A percentile compares a stretch with the other conserved stretches of the same genome.
Evolutionary conservation across 2,329 filamentous ascomycete species (phyloP).

Genomic region (Colletotrichum theobromicola): DNA sequence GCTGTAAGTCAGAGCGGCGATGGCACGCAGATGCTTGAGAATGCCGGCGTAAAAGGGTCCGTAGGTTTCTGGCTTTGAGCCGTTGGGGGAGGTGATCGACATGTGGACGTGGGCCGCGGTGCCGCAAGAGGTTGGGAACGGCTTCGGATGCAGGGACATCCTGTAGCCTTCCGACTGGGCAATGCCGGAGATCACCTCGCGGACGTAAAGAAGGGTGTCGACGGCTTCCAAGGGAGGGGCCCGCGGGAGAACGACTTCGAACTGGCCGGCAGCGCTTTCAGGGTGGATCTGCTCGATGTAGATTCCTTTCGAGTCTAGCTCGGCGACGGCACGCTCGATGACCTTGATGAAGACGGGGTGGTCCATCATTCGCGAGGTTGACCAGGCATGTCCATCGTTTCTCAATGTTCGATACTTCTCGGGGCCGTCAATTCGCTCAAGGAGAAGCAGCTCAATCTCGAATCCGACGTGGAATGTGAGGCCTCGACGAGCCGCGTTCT

Average conservation of each 20-base stretch:
- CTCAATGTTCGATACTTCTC: constrained; percentile 49
- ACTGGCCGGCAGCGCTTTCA: constrained; percentile 76
- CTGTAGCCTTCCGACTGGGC: constrained; percentile 67
- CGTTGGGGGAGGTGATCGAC: constrained; percentile 60
- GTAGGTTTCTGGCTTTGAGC: constrained; percentile 49
- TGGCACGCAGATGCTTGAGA: constrained; percentile 66
- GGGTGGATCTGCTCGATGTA: constrained; percentile 76
- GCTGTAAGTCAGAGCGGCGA: constrained; percentile 74
- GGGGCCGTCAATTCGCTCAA: constrained; percentile 49
- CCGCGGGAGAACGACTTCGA: constrained; percentile 75
- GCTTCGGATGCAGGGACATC: constrained; percentile 78
- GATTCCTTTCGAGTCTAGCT: constrained; percentile 67
- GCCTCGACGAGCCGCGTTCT: constrained; percentile 53
- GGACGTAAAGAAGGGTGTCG: constrained; percentile 73
- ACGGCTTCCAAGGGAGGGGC: constrained; percentile 69
- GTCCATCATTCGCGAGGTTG: constrained; percentile 66
- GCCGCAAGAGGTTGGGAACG: constrained; percentile 61
- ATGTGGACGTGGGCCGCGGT: constrained; percentile 75
- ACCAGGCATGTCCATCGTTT: constrained; percentile 75
- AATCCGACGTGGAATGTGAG: constrained; percentile 75
- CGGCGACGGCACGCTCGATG: constrained; percentile 68
- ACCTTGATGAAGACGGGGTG: constrained; percentile 61
- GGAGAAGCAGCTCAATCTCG: constrained; percentile 80
- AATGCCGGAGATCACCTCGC: constrained; percentile 70
- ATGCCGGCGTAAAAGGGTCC: constrained; percentile 76